These are phyloP conservation scores for Xylaria sp. DNA, from an alignment of 2,329 filamentous ascomycete species.

Conservation along the genomic window DNA sequence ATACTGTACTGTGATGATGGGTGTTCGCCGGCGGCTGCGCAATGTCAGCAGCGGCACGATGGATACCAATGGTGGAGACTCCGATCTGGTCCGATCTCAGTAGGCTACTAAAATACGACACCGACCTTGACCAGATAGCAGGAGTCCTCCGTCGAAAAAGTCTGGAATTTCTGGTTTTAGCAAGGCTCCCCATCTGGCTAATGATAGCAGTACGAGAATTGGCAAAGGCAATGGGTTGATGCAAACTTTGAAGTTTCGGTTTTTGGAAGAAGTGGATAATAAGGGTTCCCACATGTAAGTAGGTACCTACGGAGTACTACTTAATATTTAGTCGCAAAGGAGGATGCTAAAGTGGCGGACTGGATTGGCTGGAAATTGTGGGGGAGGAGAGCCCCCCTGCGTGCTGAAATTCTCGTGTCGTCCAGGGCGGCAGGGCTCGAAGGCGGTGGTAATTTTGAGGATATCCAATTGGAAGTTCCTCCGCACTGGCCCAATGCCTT, in stretches of 20 bases:
- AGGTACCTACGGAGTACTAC: too few species aligned
- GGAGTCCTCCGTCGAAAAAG: not conserved
- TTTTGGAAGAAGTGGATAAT: conserved; percentile 19
- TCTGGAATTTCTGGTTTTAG: conserved; percentile 9
- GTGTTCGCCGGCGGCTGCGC: conserved; percentile 18
- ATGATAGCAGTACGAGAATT: conserved; percentile 15
- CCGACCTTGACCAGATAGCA: not conserved
- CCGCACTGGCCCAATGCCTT: not conserved
- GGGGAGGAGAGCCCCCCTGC: conserved; percentile 4
- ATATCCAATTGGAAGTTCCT: conserved; percentile 4
- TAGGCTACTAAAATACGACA: conserved; percentile 11
- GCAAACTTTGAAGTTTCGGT: conserved; percentile 13
- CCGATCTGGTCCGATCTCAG: conserved; percentile 7
- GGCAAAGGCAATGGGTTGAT: not conserved
- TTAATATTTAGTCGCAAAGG: too few species aligned
- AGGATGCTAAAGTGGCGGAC: conserved; percentile 5
- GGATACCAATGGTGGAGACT: conserved; percentile 9
- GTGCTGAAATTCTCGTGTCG: conserved; percentile 26
- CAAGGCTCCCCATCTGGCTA: conserved; percentile 16
- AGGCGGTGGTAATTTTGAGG: not conserved
- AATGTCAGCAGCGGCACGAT: not conserved
- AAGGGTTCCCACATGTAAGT: not conserved
- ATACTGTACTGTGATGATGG: conserved; percentile 3
- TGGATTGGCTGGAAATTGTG: conserved; percentile 5
- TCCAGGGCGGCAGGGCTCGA: not conserved